Base-by-base conservation (phyloP, 768 basidiomycete species). In the Hirschioporus abietinus region DNA sequence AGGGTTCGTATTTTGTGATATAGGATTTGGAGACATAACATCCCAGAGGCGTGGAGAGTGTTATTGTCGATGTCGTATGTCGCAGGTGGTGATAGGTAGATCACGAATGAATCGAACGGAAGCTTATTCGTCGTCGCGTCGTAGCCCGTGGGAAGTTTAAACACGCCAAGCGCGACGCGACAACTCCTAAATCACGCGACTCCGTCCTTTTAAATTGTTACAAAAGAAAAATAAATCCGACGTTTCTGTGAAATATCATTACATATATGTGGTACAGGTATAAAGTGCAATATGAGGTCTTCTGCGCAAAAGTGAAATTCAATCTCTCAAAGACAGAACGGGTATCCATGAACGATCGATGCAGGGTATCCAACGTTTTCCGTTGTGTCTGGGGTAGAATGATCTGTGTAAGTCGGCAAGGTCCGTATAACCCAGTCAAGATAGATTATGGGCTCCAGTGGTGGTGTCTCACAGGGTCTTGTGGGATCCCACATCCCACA, bases 291-390 rank as follows among this genome's bases (percentile, higher is more conserved):
- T 36, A 36, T 52, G 30, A 52, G 12, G 12, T 52, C 20, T 20
- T 52, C 42, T 20, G 12, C 20, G 42, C 20, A 52, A 15, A 52
- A 5, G 12, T 15, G 20, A 3, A 52, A 10, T 2, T 1, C 12
- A 52, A 20, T 20, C 42, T 52, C 42, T 52, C 42, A 52, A 52
- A 52, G 42, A 10, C 42, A 52, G 42, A 52, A 52, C 20, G 42
- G 42, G 42, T 52, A 52, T 52, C 42, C 42, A 52, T 52, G 42
- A 52, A 52, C 42, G 42, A 52, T 52, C 42, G 42, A 52, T 52
- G 42, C 42, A 52, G 42, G 42, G 42, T 52, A 52, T 52, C 42
- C 42, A 52, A 52, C 42, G 20, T 12, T 52, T 52, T 52, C 42
- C 42, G 12, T 52, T 20, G 42, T 52, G 12, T 52, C 42, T 15